These are phyloP conservation scores for Gloeopeniophorella convolvens DNA, from an alignment of 768 basidiomycete species.

Conservation along the genomic window DNA sequence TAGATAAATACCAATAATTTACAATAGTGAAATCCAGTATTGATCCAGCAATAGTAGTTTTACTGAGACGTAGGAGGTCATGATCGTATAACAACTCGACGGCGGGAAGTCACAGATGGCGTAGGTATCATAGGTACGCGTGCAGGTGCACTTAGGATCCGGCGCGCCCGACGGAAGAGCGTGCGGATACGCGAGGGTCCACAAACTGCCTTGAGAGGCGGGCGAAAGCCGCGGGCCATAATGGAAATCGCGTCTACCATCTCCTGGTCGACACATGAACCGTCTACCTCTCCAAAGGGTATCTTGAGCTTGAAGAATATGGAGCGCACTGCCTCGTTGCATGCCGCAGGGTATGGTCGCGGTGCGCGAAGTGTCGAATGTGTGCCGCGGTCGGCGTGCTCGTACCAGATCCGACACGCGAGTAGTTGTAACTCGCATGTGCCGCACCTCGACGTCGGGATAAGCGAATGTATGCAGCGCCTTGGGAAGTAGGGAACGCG, in stretches of 20 bases:
- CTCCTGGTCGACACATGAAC: conserved; percentile 4
- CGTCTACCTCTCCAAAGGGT: conserved; percentile 1
- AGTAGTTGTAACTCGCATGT: neutral
- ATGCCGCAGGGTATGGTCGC: neutral
- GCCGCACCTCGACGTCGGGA: neutral
- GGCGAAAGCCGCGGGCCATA: neutral
- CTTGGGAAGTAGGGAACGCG: conserved; percentile 5
- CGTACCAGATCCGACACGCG: conserved; percentile 12
- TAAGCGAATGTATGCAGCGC: neutral
- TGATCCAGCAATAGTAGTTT: no score
- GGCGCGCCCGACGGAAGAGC: conserved; percentile 4
- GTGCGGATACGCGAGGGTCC: conserved; percentile 1
- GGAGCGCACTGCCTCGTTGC: neutral
- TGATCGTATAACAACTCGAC: neutral
- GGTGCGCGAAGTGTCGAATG: neutral
- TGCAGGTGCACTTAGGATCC: neutral
- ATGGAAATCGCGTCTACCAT: neutral
- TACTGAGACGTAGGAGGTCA: no score
- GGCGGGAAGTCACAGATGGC: neutral
- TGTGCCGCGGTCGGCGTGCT: neutral
- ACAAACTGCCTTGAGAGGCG: neutral
- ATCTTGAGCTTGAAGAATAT: conserved; percentile 2
- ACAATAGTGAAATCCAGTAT: no score
- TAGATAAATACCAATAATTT: no score
- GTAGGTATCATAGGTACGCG: neutral